Evolutionary conservation across 1,139 yeast species (phyloP).

Genomic region (Hyphopichia burtonii): DNA sequence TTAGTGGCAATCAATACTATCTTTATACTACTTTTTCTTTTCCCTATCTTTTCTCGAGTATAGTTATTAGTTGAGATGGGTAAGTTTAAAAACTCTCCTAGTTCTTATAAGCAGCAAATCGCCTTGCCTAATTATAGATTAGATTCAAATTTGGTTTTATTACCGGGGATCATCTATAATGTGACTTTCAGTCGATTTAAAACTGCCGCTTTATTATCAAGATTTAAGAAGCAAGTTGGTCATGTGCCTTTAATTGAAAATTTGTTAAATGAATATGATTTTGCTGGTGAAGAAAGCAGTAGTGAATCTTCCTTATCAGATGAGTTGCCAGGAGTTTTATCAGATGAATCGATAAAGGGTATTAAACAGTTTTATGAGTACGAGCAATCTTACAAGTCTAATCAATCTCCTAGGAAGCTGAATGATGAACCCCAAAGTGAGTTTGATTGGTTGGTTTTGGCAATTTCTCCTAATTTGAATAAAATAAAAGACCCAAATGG

Average conservation of each 20-base stretch:
- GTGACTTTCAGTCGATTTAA: slow-evolving; percentile 50
- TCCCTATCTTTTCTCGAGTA: too few relatives aligned
- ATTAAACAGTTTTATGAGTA: slow-evolving; percentile 25
- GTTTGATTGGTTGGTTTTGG: slow-evolving; percentile 42
- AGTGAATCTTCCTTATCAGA: slow-evolving; percentile 14
- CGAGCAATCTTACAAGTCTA: slow-evolving; percentile 16
- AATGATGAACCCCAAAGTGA: slow-evolving; percentile 13
- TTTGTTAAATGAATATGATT: slow-evolving; percentile 35
- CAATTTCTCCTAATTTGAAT: slow-evolving; percentile 40
- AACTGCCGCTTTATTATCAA: slow-evolving; percentile 47
- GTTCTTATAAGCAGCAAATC: slow-evolving; percentile 12
- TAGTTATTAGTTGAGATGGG: too few relatives aligned
- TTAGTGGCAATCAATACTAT: not conserved
- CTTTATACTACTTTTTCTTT: too few relatives aligned
- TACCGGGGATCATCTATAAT: slow-evolving; percentile 63
- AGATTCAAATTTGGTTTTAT: slow-evolving; percentile 48
- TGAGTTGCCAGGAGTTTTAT: slow-evolving; percentile 23
- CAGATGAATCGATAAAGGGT: slow-evolving; percentile 37
- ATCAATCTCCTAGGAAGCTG: not conserved
- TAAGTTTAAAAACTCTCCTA: not conserved
- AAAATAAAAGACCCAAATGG: slow-evolving; percentile 29
- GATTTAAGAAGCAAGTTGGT: slow-evolving; percentile 31
- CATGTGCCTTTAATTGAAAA: slow-evolving; percentile 30
- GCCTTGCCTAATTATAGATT: slow-evolving; percentile 42
- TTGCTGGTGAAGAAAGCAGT: slow-evolving; percentile 21